Base-by-base conservation (phyloP, 805 yeast species). In the Kluyveromyces wickerhamii region DNA sequence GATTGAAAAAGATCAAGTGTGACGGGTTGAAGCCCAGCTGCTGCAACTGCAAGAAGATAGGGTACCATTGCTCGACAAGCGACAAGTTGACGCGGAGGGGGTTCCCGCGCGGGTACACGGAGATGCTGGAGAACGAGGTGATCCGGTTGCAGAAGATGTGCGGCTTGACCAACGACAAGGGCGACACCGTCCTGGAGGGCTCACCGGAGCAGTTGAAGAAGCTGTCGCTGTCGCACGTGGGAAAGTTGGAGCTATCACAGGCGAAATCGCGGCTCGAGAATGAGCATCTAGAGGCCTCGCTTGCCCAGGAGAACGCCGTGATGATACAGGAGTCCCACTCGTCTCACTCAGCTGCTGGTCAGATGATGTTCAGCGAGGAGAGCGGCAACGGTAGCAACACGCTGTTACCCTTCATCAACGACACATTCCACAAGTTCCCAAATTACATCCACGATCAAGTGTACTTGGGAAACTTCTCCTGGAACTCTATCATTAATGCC, bases 81-180 rank as follows among this genome's bases (percentile, higher is more conserved):
- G 89, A 81, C 57, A 79, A 78, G 50, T 57, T 82, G 18, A 75
- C 87, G 0, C 66, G 94, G 56, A 65, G 86, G 40, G 83, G 88
- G 1, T 79, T 81, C 41, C 89, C 92, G 3, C 77, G 78, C 47
- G 89, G 92, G 0, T 82, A 82, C 49, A 82, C 94, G 1, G 85
- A 79, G 57, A 76, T 74, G 46, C 59, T 82, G 44, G 94, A 82
- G 48, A 67, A 66, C 36, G 75, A 73, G 45, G 62, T 82, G 29
- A 67, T 74, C 21, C 69, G 68, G 21, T 59, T 81, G 36, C 87
- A 81, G 50, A 71, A 72, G 22, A 7, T 42, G 27, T 17, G 51
- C 14, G 41, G 41, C 11, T 10, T 19, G 20, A 19, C 16, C 7
- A 20, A 29, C 19, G 28, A 33, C 20, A 12, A 23, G 2, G 34